Evolutionary conservation across 2,329 filamentous ascomycete genomes (phyloP), one percentile per base, ranked within the genome.

Genomic region (Sarocladium kiliense): DNA sequence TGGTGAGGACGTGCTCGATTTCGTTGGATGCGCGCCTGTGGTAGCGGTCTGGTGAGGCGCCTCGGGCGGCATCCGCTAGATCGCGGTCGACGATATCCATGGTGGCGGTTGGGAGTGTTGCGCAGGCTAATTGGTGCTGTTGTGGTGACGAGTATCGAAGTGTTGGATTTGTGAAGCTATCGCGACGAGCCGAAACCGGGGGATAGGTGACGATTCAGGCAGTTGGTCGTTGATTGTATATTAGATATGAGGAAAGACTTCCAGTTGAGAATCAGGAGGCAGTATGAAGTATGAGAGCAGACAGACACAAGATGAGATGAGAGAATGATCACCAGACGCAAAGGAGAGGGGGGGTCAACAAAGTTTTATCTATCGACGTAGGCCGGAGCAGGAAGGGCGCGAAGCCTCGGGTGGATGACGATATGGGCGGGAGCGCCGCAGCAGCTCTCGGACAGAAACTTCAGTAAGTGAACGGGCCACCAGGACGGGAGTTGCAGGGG

Each of bases 1-100:
- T 71, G 3, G 82, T 79, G 19, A 75, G 62, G n/a, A 83, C 79
- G 34, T 84, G 80, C 63, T 85, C 82, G 58, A 88, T 81, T 72
- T 80, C 78, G 62, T 77, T 65, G 64, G 75, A 81, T 32, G 71
- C 64, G 55, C 76, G 74, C 50, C 59, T 67, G 16, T 66, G 66
- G 57, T 74, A 69, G 56, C 59, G 66, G 25, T 64, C 64, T 16
- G 74, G 75, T 41, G 73, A 76, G 49, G 83, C 83, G 60, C 79
- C 78, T 57, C 67, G 71, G 69, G 87, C 84, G 41, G 79, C 79
- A 32, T 68, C 72, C 58, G 73, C 67, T 63, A 86, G 67, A 59
- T 79, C 75, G 57, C 72, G 73, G 65, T 86, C 82, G 61, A 81
- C 71, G 47, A 51, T 51, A 51, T 51, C 47, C 47, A 51, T 51